Conservation (phyloP, 1,284 basidiomycete species). For the Tilletia walkeri region DNA sequence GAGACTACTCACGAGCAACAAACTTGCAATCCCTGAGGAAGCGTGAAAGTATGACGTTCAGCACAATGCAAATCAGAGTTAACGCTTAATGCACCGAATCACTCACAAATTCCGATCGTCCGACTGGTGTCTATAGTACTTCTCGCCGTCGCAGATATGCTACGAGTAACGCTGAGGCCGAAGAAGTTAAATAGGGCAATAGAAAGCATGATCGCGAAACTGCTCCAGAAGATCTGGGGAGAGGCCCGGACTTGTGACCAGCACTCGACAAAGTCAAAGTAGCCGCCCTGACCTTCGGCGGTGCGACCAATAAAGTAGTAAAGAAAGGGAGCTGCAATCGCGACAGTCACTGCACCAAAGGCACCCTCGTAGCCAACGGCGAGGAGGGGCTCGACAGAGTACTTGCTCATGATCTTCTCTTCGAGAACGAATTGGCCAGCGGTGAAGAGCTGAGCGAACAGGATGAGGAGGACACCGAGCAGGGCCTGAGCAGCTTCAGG, state of each 20-base stretch:
- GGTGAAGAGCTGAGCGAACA: slow-evolving; percentile 95
- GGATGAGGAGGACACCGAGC: slow-evolving; percentile 76
- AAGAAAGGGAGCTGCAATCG: slow-evolving; percentile 72
- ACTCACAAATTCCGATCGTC: slow-evolving; percentile 75
- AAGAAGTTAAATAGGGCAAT: slow-evolving; percentile 97
- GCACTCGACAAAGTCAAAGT: slow-evolving; percentile 87
- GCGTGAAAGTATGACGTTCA: neutral
- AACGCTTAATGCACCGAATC: neutral
- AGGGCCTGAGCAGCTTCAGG: slow-evolving; percentile 46
- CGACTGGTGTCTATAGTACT: slow-evolving; percentile 88
- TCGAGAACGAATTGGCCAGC: slow-evolving; percentile 84
- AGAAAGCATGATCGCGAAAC: slow-evolving; percentile 62
- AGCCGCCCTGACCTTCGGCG: slow-evolving; percentile 66
- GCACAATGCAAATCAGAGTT: neutral
- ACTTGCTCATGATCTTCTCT: slow-evolving; percentile 83
- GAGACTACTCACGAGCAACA: slow-evolving; percentile 26
- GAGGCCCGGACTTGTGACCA: slow-evolving; percentile 83
- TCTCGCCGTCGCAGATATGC: slow-evolving; percentile 55
- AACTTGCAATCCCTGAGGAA: slow-evolving; percentile 32
- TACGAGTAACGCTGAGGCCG: slow-evolving; percentile 80
- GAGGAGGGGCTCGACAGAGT: slow-evolving; percentile 82
- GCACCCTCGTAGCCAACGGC: slow-evolving; percentile 93
- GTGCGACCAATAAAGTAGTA: slow-evolving; percentile 60
- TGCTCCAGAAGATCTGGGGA: slow-evolving; percentile 73
- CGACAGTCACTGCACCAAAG: slow-evolving; percentile 78